Evolutionary conservation across 306 rosid genomes (phyloP).

Genomic region (Glycine tomentella): DNA sequence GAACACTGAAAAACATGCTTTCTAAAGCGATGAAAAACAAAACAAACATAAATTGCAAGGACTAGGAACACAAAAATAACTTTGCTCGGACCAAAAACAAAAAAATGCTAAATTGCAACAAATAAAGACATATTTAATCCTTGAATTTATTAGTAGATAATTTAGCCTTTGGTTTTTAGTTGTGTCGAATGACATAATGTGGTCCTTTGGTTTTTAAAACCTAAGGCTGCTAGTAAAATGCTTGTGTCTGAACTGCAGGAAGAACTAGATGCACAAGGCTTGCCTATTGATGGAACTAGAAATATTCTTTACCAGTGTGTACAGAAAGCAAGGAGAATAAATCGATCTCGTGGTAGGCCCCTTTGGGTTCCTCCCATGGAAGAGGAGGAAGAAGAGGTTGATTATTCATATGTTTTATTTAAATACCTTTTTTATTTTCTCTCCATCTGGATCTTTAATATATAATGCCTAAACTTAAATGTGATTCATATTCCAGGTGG

Average conservation of each 20-base stretch:
- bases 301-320: conserved; percentile 99
- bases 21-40: no score
- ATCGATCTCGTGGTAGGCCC: conserved; percentile 96
- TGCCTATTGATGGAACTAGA: conserved; percentile 95
- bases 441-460: conserved; percentile 8
- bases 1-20: no score
- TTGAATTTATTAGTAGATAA: no score
- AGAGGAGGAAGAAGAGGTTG: conserved; percentile 95
- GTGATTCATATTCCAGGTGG: conserved; percentile 65
- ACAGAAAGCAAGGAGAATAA: conserved; percentile 98
- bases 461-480: conserved; percentile 42
- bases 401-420: conserved; percentile 23
- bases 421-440: conserved; percentile 37
- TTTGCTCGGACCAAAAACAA: no score
- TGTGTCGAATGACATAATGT: no score
- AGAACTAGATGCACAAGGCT: conserved; percentile 93
- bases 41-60: no score
- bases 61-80: no score
- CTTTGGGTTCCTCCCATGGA: conserved; percentile 98
- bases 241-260: conserved; percentile 88
- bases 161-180: no score
- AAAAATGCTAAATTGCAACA: no score
- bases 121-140: no score
- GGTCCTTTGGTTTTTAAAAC: no score
- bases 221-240: conserved; percentile 99